Evolutionary conservation across 495 filamentous ascomycete species (phyloP), one percentile per base, ranked within the genome.

Genomic region (Lichina pygmaea): DNA sequence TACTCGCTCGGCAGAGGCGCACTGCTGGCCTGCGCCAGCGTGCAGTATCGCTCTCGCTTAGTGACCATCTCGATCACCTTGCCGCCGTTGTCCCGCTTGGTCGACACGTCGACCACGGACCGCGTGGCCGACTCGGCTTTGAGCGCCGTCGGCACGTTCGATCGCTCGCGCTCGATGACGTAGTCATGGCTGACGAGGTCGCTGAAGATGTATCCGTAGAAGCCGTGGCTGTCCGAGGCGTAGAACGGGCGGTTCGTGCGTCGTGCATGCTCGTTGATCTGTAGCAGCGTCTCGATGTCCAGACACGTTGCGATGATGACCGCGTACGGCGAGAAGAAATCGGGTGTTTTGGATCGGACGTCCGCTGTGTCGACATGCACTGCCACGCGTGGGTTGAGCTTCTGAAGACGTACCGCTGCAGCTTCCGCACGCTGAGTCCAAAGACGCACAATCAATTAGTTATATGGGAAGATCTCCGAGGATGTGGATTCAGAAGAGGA

Each of bases 161-260:
- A 76, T 50, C 78, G 78, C 45, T 77, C 70, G 36, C 89, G 75
- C 62, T 92, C 76, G 49, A 93, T 75, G 37, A 89, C 73, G 50
- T 81, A 97, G 48, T 83, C 73, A 56, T 95, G 89, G 41, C 67
- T 66, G 53, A 91, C 80, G 10, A 97, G 66, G 55, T 97, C 89
- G 16, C 82, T 77, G 58, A 97, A 97, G 44, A 92, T 77, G 56
- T 81, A 97, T 32, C 91, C 91, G 59, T 92, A 93, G 54, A 94
- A 68, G 24, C 89, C 89, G 57, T 93, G 84, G 9, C 77, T 71
- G 41, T 72, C 76, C 15, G 82, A 80, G 32, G 85, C 84, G 60
- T 97, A 97, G 62, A 93, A 93, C 17, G 80, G 75, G 37, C 72
- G 69, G 48, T 70, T 66, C 46, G 75, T 68, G 17, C 86, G 60